Evolutionary conservation across 495 filamentous ascomycete species (phyloP), one percentile per base, ranked within the genome.

Genomic region (Neurospora sp.): DNA sequence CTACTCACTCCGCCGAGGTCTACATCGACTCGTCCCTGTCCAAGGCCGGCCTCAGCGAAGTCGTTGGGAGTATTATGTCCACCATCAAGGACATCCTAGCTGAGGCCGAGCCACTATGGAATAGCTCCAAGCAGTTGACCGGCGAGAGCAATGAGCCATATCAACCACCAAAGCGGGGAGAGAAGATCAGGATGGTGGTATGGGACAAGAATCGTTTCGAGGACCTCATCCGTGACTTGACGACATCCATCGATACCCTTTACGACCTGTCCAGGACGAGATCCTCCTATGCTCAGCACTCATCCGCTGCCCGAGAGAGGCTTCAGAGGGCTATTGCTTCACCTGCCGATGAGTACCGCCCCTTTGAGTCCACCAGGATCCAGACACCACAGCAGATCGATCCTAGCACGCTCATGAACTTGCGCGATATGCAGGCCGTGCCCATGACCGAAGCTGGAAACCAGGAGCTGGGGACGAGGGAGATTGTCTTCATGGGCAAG

Each of bases 1-100:
- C 86, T 4, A 82, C 80, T 73, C 86, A 88, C 77, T 83, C 85
- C 61, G 89, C 91, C 74, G 93, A 92, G 75, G 76, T 82, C 37
- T 74, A 81, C 39, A 97, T 97, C 78, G 94, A 97, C 78, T 93
- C 94, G 78, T 92, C 91, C 0, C 83, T 96, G 39, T 92, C 90
- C 72, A 88, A 91, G 72, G 94, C 94, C 69, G 94, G 94, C 39
- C 86, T 95, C 71, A 94, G 92, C 74, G 93, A 96, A 81, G 86
- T 95, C 3, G 94, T 97, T 12, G 89, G 89, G 68, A 96, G 92
- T 79, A 93, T 97, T 70, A 92, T 98, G 89, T 89, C 88, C 22
- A 93, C 92, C 7, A 97, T 97, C 78, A 93, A 93, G 80, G 92
- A 94, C 72, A 90, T 94, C 35, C 85, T 97, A 42, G 91, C 92